Evolutionary conservation across 305 asterid genomes (phyloP).

Genomic region (Fraxinus velutina): DNA sequence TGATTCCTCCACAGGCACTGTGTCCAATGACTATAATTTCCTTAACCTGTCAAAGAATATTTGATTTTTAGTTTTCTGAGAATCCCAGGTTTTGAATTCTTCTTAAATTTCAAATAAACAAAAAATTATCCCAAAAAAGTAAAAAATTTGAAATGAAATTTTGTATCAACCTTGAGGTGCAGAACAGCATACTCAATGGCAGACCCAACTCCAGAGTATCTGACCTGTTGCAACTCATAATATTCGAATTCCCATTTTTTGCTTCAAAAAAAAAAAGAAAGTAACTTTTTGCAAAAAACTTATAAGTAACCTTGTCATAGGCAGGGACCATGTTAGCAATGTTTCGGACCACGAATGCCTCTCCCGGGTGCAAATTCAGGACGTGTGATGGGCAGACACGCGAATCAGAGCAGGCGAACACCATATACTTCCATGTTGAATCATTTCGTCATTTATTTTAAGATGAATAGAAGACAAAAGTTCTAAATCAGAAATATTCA

Average conservation of each 20-base stretch:
- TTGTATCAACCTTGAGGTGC: slow-evolving; percentile 61
- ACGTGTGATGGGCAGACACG: slow-evolving; percentile 93
- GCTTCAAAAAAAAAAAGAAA: background rate
- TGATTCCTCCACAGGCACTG: slow-evolving; percentile 93
- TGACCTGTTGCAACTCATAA: slow-evolving; percentile 42
- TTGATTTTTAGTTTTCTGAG: background rate
- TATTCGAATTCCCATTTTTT: background rate
- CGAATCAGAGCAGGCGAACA: slow-evolving; percentile 89
- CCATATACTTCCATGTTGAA: slow-evolving; percentile 54
- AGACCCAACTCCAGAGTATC: slow-evolving; percentile 72
- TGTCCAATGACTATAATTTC: slow-evolving; percentile 87
- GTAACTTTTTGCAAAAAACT: background rate
- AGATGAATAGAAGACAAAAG: background rate
- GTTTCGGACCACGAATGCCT: slow-evolving; percentile 81
- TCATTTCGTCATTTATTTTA: background rate
- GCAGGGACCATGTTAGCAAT: slow-evolving; percentile 93
- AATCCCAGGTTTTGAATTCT: background rate
- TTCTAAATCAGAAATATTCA: background rate
- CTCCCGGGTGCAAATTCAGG: slow-evolving; percentile 80
- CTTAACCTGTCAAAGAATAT: slow-evolving; percentile 46
- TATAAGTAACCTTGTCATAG: slow-evolving; percentile 55
- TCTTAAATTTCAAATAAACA: background rate
- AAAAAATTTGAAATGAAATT: background rate
- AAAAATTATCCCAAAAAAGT: background rate
- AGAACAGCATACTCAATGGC: slow-evolving; percentile 87